Evolutionary conservation across 73 alveolate species (phyloP), one percentile per base, ranked within the genome.

Genomic region (Paramecium octaurelia): DNA sequence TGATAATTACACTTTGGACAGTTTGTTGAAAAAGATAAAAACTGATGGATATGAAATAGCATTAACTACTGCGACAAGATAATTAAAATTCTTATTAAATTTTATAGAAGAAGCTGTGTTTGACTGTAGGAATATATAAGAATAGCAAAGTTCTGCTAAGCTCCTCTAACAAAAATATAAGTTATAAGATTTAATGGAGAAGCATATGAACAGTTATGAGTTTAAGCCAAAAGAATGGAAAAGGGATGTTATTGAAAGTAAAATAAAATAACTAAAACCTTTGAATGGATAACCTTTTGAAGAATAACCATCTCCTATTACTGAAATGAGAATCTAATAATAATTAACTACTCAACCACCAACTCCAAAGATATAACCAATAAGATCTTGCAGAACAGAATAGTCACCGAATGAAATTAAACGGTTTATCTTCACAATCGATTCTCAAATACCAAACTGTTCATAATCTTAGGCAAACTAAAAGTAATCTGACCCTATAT

Each of bases 11-110:
- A 46, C 14, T 80, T 8, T 38, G 20, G 87, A 73, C n/a, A 11
- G 18, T 6, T 24, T 80, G 7, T 24, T 31, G 12, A 9, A 43
- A 14, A 80, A 40, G 20, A 9, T 44, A 80, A 42, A 64, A 64
- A 64, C 91, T 9, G 50, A 80, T 16, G 91, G 91, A 80, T 80
- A 44, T 80, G 76, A 80, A 31, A 21, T 43, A 44, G 91, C 91
- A 43, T 42, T 14, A 31, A 40, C 21, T 11, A 34, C 48, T 7
- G 46, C 31, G 2, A 80, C 58, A 44, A 42, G 24, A 40, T 46
- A 80, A 80, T 23, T 46, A 31, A 31, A 46, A 44, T 80, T 38
- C 2, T 64, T 80, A 8, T 42, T 80, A 10, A 18, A 40, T 42
- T 18, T 80, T 5, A 80, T 80, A 24, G 75, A 48, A 23, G 91